phyloP scores from a whole-genome alignment of 2,329 filamentous ascomycete species.

The Xylaria arbuscula region DNA sequence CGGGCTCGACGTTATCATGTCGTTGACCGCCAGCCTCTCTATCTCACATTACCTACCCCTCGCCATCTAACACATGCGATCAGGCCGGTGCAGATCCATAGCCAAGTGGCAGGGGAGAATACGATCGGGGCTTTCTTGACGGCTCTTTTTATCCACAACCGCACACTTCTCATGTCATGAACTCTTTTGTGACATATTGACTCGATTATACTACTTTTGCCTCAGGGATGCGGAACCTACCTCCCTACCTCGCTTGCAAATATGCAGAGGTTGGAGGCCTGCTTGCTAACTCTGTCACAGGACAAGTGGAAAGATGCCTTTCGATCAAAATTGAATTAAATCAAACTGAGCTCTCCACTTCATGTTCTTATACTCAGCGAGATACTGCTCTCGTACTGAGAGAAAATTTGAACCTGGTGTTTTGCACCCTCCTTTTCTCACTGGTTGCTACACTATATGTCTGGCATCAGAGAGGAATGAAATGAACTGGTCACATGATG shows the following conservation, averaged over 20 bases:
- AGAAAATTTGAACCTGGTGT: constrained; percentile 26
- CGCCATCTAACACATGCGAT: constrained; percentile 39
- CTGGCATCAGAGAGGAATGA: constrained; percentile 44
- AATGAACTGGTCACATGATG: not conserved
- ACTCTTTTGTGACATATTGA: constrained; percentile 25
- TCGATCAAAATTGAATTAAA: not conserved
- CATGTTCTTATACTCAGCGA: constrained; percentile 1
- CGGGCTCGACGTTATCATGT: constrained; percentile 31
- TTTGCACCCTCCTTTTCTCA: constrained; percentile 47
- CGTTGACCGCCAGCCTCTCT: constrained; percentile 18
- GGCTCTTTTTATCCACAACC: constrained; percentile 15
- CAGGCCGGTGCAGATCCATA: constrained; percentile 34
- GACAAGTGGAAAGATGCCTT: constrained; percentile 6
- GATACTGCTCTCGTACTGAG: not conserved
- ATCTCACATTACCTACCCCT: constrained; percentile 37
- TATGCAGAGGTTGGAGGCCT: constrained; percentile 2
- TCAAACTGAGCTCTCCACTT: constrained; percentile 3
- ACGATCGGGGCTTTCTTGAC: constrained; percentile 21
- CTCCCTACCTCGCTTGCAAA: not conserved
- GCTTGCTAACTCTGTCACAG: constrained; percentile 21
- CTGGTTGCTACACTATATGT: constrained; percentile 42
- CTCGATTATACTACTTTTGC: not conserved
- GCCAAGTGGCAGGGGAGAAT: constrained; percentile 50
- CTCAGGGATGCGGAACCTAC: not conserved
- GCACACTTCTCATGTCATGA: constrained; percentile 32